phyloP scores from a whole-genome alignment of 1,284 basidiomycete genomes.

The Malassezia equina region DNA sequence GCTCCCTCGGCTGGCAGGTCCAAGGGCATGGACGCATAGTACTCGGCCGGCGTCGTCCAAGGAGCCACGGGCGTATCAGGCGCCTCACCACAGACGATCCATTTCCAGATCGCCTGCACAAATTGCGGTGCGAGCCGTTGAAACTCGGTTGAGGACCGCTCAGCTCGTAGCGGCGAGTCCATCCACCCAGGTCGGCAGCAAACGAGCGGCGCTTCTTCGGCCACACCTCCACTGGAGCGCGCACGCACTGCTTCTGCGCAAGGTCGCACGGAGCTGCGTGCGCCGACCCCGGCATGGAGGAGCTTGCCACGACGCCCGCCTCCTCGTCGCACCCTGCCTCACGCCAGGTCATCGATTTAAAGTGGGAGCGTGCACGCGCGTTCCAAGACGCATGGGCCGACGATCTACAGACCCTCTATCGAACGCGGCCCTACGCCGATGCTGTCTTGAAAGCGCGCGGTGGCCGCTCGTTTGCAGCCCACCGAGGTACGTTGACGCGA shows the following conservation, averaged over 20 bases:
- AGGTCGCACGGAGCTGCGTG: too few species aligned
- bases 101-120: conserved; percentile 3
- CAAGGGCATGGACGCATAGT: not conserved
- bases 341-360: not conserved
- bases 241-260: not conserved
- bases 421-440: not conserved
- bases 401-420: not conserved
- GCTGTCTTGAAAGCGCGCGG: not conserved
- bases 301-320: too few species aligned
- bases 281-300: too few species aligned
- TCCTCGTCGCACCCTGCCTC: not conserved
- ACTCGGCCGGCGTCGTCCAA: conserved; percentile 18
- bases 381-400: not conserved
- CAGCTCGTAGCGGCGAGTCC: conserved; percentile 20
- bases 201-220: not conserved
- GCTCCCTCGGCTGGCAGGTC: conserved; percentile 17
- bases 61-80: conserved; percentile 20
- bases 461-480: not conserved
- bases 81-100: conserved; percentile 7
- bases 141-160: conserved; percentile 22
- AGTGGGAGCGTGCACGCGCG: not conserved
- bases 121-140: conserved; percentile 20
- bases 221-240: not conserved
- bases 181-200: not conserved
- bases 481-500: not conserved